A percentile compares a stretch with the other conserved stretches of the same genome.
phyloP scores from a whole-genome alignment of 305 asterid species.

The Fraxinus dipetala region DNA sequence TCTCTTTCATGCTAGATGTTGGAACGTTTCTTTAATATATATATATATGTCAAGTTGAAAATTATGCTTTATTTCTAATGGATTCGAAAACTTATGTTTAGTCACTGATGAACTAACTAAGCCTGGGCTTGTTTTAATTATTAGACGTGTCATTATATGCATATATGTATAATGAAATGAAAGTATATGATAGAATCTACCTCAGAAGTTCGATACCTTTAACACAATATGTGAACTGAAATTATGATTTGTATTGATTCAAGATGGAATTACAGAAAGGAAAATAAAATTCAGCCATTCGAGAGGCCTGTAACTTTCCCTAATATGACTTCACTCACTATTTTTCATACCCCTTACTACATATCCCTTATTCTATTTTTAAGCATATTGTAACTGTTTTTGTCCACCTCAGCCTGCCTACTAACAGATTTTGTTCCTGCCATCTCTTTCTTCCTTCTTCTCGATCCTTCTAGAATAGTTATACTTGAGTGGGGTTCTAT shows the following conservation, averaged over 20 bases:
- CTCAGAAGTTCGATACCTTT: background rate
- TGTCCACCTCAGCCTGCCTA: background rate
- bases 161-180: background rate
- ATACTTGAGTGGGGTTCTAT: too few relatives aligned
- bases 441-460: too few relatives aligned
- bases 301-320: background rate
- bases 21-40: background rate
- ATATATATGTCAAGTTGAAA: background rate
- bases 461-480: too few relatives aligned
- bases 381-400: background rate
- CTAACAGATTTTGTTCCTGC: too few relatives aligned
- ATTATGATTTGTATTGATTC: background rate
- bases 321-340: background rate
- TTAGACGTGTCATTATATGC: background rate
- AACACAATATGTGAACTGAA: background rate
- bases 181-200: background rate
- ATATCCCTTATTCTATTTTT: background rate
- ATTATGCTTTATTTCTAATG: background rate
- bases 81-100: background rate
- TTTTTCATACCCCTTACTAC: background rate
- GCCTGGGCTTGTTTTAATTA: background rate
- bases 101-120: background rate
- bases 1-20: background rate
- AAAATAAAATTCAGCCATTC: background rate
- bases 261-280: background rate